Base-by-base conservation (phyloP, 148 eudicot genomes). In the Polygonum maritimum region DNA sequence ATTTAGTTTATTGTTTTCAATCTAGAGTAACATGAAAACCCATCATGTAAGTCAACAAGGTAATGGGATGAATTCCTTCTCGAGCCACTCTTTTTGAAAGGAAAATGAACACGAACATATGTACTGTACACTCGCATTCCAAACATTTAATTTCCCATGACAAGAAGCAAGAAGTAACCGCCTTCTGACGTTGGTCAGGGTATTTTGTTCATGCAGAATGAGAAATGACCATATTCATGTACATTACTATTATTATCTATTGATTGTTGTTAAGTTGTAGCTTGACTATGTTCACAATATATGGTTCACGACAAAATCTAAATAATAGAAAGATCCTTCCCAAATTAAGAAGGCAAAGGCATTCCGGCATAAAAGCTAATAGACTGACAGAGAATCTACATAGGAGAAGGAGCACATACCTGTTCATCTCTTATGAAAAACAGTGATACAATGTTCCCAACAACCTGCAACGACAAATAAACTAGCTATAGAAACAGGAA, bases 371-470 rank as follows among this genome's bases (percentile, higher is more conserved):
- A 67, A 22, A 67, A 67, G 41, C 45, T 36, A 67, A 67, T 15
- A 67, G 71, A 67, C 1, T 15, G 45, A 13, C 55, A 38, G 44
- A 67, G n/a, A 67, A 67, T 67, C 41, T 10, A 36, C 71, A 33
- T 13, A 35, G 45, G 71, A 67, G 10, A 14, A 35, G 41, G 36
- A 65, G 48, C 71, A 74, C 94, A 70, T 89, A 95, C 99, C 84
- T 76, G 44, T 40, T 86, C 92, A 75, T 87, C 91, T 70, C 82
- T 85, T 84, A 95, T 77, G 74, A 95, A 76, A 80, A 86, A 87
- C 76, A 92, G 89, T 81, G 97, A 79, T 65, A 95, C 40, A 73
- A 95, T 90, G 76, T 95, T 95, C 39, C 99, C 99, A 76, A 92
- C 77, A 51, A 95, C 81, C 99, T 95, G 96, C 67, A 10, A 33